Evolutionary conservation across 1,284 basidiomycete genomes (phyloP).

Genomic region (Melampsora larici-populina): DNA sequence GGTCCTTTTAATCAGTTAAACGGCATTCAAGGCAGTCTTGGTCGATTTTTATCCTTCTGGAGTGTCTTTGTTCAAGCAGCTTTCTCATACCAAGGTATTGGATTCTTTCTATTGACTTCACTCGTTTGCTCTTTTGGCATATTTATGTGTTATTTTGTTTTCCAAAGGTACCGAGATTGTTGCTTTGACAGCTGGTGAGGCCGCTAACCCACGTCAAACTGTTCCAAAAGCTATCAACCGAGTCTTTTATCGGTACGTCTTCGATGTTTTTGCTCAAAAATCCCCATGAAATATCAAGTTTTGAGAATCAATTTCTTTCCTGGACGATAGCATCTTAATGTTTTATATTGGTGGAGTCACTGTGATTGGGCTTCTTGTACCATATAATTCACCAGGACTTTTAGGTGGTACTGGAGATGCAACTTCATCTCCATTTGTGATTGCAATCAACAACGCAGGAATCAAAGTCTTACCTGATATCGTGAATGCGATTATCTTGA

Average conservation of each 20-base stretch:
- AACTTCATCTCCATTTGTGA: conserved; percentile 76
- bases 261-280: conserved; percentile 34
- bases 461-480: conserved; percentile 69
- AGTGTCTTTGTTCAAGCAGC: conserved; percentile 50
- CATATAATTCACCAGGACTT: conserved; percentile 64
- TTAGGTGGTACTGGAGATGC: conserved; percentile 63
- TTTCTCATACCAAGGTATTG: conserved; percentile 64
- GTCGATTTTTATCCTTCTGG: conserved; percentile 57
- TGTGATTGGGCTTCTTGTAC: conserved; percentile 73
- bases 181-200: conserved; percentile 69
- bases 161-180: conserved; percentile 70
- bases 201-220: conserved; percentile 70
- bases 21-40: conserved; percentile 60
- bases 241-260: conserved; percentile 67
- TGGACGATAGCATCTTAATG: conserved; percentile 47
- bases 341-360: conserved; percentile 57
- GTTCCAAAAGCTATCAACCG: conserved; percentile 73
- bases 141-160: conserved; percentile 64
- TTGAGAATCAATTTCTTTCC: too few species aligned
- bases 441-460: conserved; percentile 66
- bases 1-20: conserved; percentile 59
- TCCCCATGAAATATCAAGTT: too few species aligned
- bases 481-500: conserved; percentile 80
- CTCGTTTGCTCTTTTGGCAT: conserved; percentile 61
- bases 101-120: conserved; percentile 50